These are phyloP conservation scores for Pugionium dolabratum DNA, from an alignment of 345 rosid species.

Conservation along the genomic window DNA sequence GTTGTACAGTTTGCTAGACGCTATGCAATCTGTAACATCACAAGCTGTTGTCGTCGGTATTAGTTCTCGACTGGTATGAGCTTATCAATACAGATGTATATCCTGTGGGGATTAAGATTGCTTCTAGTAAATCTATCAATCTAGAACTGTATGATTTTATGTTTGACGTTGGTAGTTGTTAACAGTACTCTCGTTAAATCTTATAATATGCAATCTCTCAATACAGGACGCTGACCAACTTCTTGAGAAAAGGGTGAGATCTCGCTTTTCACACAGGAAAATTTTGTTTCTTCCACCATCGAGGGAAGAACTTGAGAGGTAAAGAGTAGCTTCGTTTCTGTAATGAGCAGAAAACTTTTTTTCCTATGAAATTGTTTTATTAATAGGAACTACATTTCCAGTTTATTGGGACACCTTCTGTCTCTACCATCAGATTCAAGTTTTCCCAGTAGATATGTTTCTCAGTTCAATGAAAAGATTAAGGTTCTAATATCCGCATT, in stretches of 20 bases:
- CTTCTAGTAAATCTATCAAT: slow-evolving; percentile 15
- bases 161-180: slow-evolving; percentile 21
- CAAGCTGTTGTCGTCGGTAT: slow-evolving; percentile 88
- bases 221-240: slow-evolving; percentile 95
- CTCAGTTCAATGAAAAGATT: slow-evolving; percentile 72
- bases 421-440: slow-evolving; percentile 68
- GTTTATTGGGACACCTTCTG: slow-evolving; percentile 75
- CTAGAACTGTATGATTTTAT: not conserved
- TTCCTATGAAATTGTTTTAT: slow-evolving; percentile 13
- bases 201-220: slow-evolving; percentile 6
- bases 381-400: slow-evolving; percentile 40
- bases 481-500: slow-evolving; percentile 55
- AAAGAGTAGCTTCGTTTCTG: slow-evolving; percentile 28
- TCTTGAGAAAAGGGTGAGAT: slow-evolving; percentile 92
- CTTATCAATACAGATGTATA: slow-evolving; percentile 3
- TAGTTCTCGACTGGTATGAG: slow-evolving; percentile 75
- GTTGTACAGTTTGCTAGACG: slow-evolving; percentile 85
- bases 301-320: slow-evolving; percentile 69
- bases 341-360: slow-evolving; percentile 1
- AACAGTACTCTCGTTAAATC: slow-evolving; percentile 15
- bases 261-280: slow-evolving; percentile 90
- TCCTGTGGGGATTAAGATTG: slow-evolving; percentile 6
- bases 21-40: slow-evolving; percentile 89
- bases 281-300: slow-evolving; percentile 81
- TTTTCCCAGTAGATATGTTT: slow-evolving; percentile 61